Evolutionary conservation across 208 protist species (phyloP).

Genomic region (Crithidia thermophila): DNA sequence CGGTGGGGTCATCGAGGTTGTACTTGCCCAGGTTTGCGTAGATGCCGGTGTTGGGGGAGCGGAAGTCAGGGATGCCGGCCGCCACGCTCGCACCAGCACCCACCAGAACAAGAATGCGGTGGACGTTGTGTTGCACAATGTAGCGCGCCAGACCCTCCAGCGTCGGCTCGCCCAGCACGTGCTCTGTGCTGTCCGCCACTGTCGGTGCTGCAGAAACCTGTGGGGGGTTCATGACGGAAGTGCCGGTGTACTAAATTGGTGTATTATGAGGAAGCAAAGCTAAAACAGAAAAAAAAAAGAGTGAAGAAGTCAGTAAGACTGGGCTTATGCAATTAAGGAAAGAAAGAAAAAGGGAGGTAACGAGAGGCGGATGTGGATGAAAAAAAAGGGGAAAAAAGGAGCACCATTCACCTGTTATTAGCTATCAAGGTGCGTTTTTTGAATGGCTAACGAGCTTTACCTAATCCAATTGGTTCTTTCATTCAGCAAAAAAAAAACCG

Average conservation of each 20-base stretch:
- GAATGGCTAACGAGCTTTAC: too few species aligned
- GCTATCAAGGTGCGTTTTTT: too few species aligned
- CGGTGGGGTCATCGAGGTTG: slow-evolving; percentile 88
- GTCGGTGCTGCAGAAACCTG: background rate
- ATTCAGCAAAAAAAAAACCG: too few species aligned
- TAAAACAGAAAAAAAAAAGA: background rate
- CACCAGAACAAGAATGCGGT: slow-evolving; percentile 89
- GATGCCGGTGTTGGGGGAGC: slow-evolving; percentile 91
- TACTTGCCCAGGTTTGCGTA: slow-evolving; percentile 92
- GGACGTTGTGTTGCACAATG: slow-evolving; percentile 64
- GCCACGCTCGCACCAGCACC: slow-evolving; percentile 93
- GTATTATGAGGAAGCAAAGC: too few species aligned
- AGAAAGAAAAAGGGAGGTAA: too few species aligned
- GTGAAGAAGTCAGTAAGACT: background rate
- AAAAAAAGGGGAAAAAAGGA: too few species aligned
- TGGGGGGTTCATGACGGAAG: background rate
- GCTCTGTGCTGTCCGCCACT: too few species aligned
- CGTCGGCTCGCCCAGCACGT: slow-evolving; percentile 58
- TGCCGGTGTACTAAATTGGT: background rate
- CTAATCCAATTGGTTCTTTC: too few species aligned
- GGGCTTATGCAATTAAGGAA: too few species aligned
- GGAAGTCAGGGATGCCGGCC: slow-evolving; percentile 96
- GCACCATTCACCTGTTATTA: too few species aligned
- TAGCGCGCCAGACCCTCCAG: slow-evolving; percentile 63
- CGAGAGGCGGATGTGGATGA: too few species aligned